Evolutionary conservation across 257 asterid species (phyloP).

Genomic region (Solanum rostratum): DNA sequence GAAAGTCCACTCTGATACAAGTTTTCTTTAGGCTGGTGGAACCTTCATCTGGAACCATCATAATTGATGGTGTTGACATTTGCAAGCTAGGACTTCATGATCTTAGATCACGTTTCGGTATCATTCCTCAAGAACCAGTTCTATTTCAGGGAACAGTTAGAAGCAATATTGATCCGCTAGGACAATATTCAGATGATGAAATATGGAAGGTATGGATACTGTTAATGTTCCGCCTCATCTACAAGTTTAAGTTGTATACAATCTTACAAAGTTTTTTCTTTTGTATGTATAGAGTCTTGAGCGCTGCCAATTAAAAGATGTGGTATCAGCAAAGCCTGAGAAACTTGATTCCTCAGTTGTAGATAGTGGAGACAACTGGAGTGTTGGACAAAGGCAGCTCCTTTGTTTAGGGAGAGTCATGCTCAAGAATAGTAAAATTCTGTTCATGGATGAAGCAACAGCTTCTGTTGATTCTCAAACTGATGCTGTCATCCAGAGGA

Average conservation of each 20-base stretch:
- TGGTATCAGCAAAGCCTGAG: slow-evolving; percentile 45
- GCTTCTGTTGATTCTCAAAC: slow-evolving; percentile 85
- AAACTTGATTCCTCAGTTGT: slow-evolving; percentile 54
- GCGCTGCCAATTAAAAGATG: slow-evolving; percentile 71
- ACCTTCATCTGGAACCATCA: slow-evolving; percentile 45
- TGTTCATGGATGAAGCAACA: slow-evolving; percentile 85
- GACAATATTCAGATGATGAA: slow-evolving; percentile 52
- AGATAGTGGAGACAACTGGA: slow-evolving; percentile 74
- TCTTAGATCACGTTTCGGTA: slow-evolving; percentile 64
- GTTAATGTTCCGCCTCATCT: background rate
- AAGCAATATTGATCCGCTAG: slow-evolving; percentile 64
- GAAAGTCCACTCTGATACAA: slow-evolving; percentile 65
- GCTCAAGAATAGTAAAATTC: slow-evolving; percentile 42
- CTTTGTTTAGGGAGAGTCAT: slow-evolving; percentile 68
- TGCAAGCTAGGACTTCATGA: slow-evolving; percentile 56
- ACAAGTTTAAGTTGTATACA: background rate
- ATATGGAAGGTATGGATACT: slow-evolving; percentile 63
- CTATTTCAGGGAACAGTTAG: slow-evolving; percentile 69
- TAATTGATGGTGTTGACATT: slow-evolving; percentile 54
- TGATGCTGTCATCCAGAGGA: slow-evolving; percentile 49
- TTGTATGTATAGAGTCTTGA: slow-evolving; percentile 42
- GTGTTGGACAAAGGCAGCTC: slow-evolving; percentile 77
- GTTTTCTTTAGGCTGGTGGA: slow-evolving; percentile 69
- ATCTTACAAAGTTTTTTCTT: background rate
- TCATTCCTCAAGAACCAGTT: slow-evolving; percentile 83